These are phyloP conservation scores for Aspergillus nanangensis DNA, from an alignment of 495 filamentous ascomycete species.

Conservation along the genomic window DNA sequence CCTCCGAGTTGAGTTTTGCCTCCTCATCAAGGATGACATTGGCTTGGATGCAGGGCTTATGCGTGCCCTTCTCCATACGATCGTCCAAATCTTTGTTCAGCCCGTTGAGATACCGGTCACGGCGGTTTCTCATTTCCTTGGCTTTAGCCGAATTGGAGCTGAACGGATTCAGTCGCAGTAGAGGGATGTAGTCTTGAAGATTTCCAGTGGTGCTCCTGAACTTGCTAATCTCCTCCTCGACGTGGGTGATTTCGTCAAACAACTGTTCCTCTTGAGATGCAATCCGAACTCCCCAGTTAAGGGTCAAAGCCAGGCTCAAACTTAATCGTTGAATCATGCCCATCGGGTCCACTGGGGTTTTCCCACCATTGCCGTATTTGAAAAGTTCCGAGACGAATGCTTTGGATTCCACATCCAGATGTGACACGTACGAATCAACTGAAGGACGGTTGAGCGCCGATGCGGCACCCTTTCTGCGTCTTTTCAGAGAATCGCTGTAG, in stretches of 20 bases:
- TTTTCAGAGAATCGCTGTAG: constrained; percentile 58
- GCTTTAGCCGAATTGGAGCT: constrained; percentile 47
- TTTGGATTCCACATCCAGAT: constrained; percentile 57
- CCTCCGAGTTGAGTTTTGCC: constrained; percentile 51
- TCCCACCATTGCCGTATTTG: constrained; percentile 48
- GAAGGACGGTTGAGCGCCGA: constrained; percentile 59
- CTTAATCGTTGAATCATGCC: constrained; percentile 57
- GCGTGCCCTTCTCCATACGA: constrained; percentile 53
- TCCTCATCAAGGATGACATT: constrained; percentile 61
- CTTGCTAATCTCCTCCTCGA: constrained; percentile 56
- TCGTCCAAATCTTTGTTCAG: constrained; percentile 51
- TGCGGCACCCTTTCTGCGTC: constrained; percentile 58
- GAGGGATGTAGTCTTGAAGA: constrained; percentile 59
- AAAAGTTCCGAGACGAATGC: constrained; percentile 56
- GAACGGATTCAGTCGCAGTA: constrained; percentile 55
- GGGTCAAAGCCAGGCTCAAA: constrained; percentile 52
- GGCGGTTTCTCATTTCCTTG: constrained; percentile 52
- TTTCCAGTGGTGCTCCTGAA: constrained; percentile 60
- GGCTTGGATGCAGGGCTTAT: constrained; percentile 60
- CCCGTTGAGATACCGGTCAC: constrained; percentile 53
- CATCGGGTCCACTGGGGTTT: constrained; percentile 53
- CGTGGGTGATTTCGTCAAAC: constrained; percentile 59
- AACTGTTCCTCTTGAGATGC: constrained; percentile 51
- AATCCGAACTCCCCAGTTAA: constrained; percentile 61
- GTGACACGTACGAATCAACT: constrained; percentile 55